Evolutionary conservation across 768 basidiomycete species (phyloP).

Genomic region (Suillus alpinus): DNA sequence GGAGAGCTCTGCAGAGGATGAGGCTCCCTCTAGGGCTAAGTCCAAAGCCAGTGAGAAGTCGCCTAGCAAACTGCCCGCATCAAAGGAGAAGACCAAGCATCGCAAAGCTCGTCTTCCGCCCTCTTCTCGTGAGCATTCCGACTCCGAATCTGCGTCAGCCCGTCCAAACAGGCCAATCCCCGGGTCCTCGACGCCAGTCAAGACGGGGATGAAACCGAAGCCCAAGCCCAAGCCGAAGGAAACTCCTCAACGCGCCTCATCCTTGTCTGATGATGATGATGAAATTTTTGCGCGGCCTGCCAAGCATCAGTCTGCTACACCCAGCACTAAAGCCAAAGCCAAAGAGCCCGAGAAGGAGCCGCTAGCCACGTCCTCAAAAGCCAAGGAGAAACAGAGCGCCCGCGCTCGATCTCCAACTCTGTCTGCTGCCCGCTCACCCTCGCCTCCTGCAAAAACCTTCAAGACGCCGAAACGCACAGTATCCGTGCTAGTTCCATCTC

Average conservation of each 20-base stretch:
- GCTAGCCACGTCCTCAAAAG: not conserved
- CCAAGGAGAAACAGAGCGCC: constrained; percentile 1
- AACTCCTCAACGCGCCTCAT: not conserved
- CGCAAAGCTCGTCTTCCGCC: not conserved
- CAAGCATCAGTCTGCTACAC: not conserved
- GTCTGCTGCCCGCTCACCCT: constrained; percentile 9
- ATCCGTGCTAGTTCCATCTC: constrained; percentile 28
- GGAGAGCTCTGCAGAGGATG: not conserved
- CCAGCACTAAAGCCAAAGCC: not conserved
- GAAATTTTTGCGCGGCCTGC: not conserved
- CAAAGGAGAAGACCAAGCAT: not conserved
- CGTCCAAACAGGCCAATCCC: not conserved
- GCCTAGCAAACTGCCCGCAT: not conserved
- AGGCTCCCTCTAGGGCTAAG: not conserved
- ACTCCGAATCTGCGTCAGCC: not conserved
- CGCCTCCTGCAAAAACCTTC: constrained; percentile 3
- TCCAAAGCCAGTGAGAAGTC: not conserved
- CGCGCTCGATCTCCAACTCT: constrained; percentile 7
- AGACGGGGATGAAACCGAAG: constrained; percentile 26
- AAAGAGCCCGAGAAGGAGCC: constrained; percentile 3
- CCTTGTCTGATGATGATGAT: constrained; percentile 1
- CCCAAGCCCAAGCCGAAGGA: constrained; percentile 15
- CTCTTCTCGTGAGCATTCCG: not conserved
- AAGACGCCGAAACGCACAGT: constrained; percentile 19
- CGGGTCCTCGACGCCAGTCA: constrained; percentile 19